Conservation (phyloP, 2,329 filamentous ascomycete genomes). For the Ophiocordyceps unilateralis region DNA sequence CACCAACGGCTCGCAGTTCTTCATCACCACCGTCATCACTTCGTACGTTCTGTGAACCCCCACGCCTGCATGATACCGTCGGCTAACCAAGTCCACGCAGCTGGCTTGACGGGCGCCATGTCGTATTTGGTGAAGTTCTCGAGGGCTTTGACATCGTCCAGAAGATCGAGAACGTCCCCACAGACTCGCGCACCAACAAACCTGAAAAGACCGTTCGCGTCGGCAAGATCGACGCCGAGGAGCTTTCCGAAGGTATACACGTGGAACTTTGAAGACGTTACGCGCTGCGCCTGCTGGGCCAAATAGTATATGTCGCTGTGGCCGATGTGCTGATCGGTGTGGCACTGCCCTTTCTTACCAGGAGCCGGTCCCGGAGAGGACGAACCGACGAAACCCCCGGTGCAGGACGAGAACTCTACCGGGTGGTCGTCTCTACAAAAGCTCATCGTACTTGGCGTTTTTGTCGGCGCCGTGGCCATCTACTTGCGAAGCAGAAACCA, state of each 20-base stretch:
- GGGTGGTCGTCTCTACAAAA: constrained; percentile 26
- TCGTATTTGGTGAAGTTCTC: constrained; percentile 77
- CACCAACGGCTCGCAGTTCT: constrained; percentile 82
- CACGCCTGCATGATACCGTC: neutral
- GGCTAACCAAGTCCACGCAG: constrained; percentile 17
- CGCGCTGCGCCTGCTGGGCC: constrained; percentile 4
- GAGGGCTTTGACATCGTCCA: constrained; percentile 71
- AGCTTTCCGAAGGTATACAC: constrained; percentile 85
- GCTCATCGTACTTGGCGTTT: constrained; percentile 29
- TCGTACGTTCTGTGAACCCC: constrained; percentile 30
- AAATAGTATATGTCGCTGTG: constrained; percentile 7
- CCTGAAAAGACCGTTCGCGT: constrained; percentile 57
- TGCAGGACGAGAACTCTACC: neutral
- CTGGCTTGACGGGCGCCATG: constrained; percentile 72
- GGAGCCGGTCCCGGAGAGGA: constrained; percentile 4
- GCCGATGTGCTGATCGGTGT: constrained; percentile 18
- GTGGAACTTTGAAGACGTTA: constrained; percentile 53
- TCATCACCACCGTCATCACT: constrained; percentile 73
- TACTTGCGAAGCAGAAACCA: constrained; percentile 25
- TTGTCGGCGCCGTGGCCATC: constrained; percentile 26
- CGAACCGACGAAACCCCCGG: neutral
- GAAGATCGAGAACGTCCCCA: constrained; percentile 54
- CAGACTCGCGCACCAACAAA: constrained; percentile 48
- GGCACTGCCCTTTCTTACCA: constrained; percentile 7
- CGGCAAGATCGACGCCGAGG: constrained; percentile 66